Evolutionary conservation across 352 stramenopile genomes (phyloP).

Genomic region (Phytophthora sp.): DNA sequence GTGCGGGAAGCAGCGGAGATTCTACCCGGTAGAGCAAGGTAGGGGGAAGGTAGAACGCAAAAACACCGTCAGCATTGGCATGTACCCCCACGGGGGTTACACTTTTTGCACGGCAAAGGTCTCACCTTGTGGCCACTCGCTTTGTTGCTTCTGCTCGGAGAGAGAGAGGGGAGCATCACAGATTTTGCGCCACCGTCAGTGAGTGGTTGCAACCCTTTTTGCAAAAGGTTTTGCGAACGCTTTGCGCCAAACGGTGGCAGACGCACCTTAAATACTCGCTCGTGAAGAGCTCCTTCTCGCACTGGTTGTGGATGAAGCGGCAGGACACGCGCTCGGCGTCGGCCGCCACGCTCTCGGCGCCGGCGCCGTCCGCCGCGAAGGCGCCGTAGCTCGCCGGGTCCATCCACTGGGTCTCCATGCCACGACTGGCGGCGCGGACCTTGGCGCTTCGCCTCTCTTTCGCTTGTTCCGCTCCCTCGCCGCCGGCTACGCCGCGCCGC

Average conservation of each 20-base stretch:
- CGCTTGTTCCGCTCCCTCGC: constrained; percentile 3
- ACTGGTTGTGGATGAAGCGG: constrained; percentile 73
- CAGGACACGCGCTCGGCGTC: constrained; percentile 14
- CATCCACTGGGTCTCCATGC: constrained; percentile 33
- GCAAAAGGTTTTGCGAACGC: too few species aligned
- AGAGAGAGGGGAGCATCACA: not conserved
- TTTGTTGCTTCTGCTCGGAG: constrained; percentile 77
- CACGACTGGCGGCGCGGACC: not conserved
- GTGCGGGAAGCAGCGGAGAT: constrained; percentile 84
- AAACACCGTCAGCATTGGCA: not conserved
- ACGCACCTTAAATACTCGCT: constrained; percentile 72
- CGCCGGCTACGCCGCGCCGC: too few species aligned
- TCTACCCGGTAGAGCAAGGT: constrained; percentile 37
- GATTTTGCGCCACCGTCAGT: not conserved
- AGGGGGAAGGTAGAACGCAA: constrained; percentile 1
- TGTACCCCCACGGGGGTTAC: too few species aligned
- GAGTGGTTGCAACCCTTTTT: too few species aligned
- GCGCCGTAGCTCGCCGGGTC: constrained; percentile 7
- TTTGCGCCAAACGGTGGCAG: too few species aligned
- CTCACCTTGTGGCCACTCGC: constrained; percentile 77
- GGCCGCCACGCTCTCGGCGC: constrained; percentile 23
- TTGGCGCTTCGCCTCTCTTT: not conserved
- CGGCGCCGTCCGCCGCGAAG: constrained; percentile 7
- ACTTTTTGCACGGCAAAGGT: too few species aligned
- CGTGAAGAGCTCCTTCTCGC: constrained; percentile 77